Evolutionary conservation across 192 early-diverging fungal species (phyloP).

Genomic region (Entomortierella lignicola): DNA sequence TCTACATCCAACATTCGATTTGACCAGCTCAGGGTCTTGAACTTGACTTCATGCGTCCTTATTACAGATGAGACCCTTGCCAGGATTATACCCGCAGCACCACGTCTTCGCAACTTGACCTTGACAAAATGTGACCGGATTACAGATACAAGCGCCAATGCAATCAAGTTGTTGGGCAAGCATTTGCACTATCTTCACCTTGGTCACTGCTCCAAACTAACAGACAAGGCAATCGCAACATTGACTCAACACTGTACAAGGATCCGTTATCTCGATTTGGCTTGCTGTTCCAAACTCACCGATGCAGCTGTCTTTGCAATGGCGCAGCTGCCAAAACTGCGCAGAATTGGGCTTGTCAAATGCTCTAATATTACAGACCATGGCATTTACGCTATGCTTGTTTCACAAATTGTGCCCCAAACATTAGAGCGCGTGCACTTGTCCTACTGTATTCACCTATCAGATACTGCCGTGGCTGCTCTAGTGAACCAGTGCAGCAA

Average conservation of each 20-base stretch:
- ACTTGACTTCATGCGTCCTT: slow-evolving; percentile 57
- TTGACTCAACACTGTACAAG: slow-evolving; percentile 61
- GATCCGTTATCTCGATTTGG: slow-evolving; percentile 68
- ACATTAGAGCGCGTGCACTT: slow-evolving; percentile 68
- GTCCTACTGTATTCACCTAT: slow-evolving; percentile 65
- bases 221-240: slow-evolving; percentile 61
- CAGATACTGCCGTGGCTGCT: slow-evolving; percentile 56
- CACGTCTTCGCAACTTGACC: slow-evolving; percentile 65
- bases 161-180: slow-evolving; percentile 62
- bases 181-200: slow-evolving; percentile 70
- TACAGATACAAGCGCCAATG: slow-evolving; percentile 60
- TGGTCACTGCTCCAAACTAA: slow-evolving; percentile 65
- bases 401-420: slow-evolving; percentile 52
- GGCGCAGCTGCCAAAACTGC: slow-evolving; percentile 62
- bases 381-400: slow-evolving; percentile 61
- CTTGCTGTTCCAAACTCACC: slow-evolving; percentile 64
- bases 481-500: slow-evolving; percentile 60
- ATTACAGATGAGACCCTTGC: slow-evolving; percentile 62
- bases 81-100: slow-evolving; percentile 60
- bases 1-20: slow-evolving; percentile 34
- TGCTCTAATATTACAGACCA: slow-evolving; percentile 69
- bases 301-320: slow-evolving; percentile 64
- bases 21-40: slow-evolving; percentile 65
- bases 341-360: slow-evolving; percentile 70
- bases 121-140: slow-evolving; percentile 67